phyloP scores from a whole-genome alignment of 2,329 filamentous ascomycete genomes.

The Scedosporium dehoogii region DNA sequence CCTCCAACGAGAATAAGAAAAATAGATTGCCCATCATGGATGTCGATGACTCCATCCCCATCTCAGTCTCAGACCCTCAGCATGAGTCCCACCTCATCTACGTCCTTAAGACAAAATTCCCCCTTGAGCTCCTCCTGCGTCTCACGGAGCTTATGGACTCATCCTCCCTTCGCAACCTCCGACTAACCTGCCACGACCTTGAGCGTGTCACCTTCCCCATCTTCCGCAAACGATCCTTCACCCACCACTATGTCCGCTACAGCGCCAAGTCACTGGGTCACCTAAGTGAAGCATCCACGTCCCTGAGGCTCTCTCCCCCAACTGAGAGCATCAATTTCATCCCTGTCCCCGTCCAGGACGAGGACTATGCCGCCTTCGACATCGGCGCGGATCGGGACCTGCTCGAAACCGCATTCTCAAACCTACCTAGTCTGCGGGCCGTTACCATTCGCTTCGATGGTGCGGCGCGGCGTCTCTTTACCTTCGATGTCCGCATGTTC shows the following conservation, averaged over 20 bases:
- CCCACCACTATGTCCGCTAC: neutral
- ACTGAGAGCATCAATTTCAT: neutral
- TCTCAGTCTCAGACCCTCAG: neutral
- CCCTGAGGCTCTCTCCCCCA: neutral
- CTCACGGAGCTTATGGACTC: neutral
- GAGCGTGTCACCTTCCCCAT: neutral
- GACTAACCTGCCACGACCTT: neutral
- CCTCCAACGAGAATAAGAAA: neutral
- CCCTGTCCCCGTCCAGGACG: neutral
- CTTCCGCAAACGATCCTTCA: slow-evolving; percentile 3
- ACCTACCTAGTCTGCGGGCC: neutral
- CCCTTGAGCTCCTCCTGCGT: slow-evolving; percentile 5
- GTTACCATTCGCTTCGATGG: neutral
- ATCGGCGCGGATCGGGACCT: neutral
- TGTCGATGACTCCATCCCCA: neutral
- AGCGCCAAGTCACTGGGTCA: neutral
- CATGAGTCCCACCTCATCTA: slow-evolving; percentile 1
- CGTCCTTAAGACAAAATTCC: slow-evolving; percentile 3
- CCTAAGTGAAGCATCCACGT: neutral
- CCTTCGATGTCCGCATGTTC: neutral
- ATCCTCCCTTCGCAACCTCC: neutral
- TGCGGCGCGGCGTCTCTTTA: neutral
- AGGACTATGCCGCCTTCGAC: neutral
- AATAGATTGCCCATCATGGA: neutral
- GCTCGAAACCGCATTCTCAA: neutral